Percentiles rank a stretch among this genome's conserved stretches.
phyloP scores from a whole-genome alignment of 1,284 basidiomycete genomes.

The Puccinia hordei region DNA sequence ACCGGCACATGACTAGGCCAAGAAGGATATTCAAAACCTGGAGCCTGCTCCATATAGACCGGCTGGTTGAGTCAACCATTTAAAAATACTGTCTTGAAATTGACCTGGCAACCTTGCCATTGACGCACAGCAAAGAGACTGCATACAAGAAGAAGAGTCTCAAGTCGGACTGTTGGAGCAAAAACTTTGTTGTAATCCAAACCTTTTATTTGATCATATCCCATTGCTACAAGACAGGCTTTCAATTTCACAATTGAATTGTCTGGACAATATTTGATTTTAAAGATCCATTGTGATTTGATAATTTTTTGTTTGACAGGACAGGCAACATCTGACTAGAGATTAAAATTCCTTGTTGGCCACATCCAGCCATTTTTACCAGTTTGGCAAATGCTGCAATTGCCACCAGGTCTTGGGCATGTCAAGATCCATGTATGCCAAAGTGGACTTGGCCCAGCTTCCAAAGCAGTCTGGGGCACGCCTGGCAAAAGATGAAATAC shows the following conservation, averaged over 20 bases:
- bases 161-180: background rate
- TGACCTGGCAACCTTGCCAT: background rate
- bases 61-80: background rate
- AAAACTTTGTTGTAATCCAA: constrained; percentile 5
- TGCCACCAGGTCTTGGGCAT: background rate
- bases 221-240: background rate
- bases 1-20: too few species aligned
- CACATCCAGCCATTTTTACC: background rate
- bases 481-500: too few species aligned
- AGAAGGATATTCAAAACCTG: too few species aligned
- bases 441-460: too few species aligned
- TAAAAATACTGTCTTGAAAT: background rate
- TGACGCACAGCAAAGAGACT: background rate
- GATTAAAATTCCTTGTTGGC: background rate
- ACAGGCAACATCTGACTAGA: background rate
- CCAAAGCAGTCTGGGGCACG: too few species aligned
- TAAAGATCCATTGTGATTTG: background rate
- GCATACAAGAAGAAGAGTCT: background rate
- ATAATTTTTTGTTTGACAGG: background rate
- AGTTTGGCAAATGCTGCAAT: background rate
- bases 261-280: background rate
- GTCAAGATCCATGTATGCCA: too few species aligned
- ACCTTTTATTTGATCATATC: background rate
- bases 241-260: background rate
- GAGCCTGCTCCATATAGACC: too few species aligned